These are phyloP conservation scores for Cercospora sp. DNA, from an alignment of 2,329 filamentous ascomycete genomes.

Conservation along the genomic window DNA sequence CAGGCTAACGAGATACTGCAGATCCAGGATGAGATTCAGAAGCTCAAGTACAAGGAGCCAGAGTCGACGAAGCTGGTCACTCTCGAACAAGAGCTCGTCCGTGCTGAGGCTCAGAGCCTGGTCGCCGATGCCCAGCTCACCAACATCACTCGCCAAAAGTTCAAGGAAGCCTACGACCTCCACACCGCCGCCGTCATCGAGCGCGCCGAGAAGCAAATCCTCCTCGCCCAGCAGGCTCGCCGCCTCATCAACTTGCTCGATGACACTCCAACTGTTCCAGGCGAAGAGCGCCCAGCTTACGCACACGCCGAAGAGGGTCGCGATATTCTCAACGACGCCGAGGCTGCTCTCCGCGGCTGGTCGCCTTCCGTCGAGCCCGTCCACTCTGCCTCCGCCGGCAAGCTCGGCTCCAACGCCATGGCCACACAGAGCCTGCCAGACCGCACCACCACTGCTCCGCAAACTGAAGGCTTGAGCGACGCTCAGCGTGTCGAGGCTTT, in stretches of 20 bases:
- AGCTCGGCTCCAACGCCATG: slow-evolving; percentile 53
- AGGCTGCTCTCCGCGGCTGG: slow-evolving; percentile 84
- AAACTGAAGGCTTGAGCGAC: slow-evolving; percentile 18
- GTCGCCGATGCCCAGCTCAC: slow-evolving; percentile 96
- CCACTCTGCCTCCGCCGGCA: slow-evolving; percentile 47
- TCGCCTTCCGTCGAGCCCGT: slow-evolving; percentile 58
- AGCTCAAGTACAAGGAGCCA: slow-evolving; percentile 89
- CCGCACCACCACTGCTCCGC: slow-evolving; percentile 6
- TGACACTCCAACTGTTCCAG: slow-evolving; percentile 84
- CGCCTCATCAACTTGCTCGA: slow-evolving; percentile 83
- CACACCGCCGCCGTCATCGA: slow-evolving; percentile 92
- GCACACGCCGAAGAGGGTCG: slow-evolving; percentile 66
- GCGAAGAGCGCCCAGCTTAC: slow-evolving; percentile 73
- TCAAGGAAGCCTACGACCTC: slow-evolving; percentile 89
- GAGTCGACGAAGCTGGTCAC: slow-evolving; percentile 77
- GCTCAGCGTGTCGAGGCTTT: slow-evolving; percentile 29
- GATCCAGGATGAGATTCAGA: slow-evolving; percentile 88
- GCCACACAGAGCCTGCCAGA: slow-evolving; percentile 17
- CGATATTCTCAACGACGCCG: slow-evolving; percentile 87
- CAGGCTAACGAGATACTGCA: slow-evolving; percentile 25
- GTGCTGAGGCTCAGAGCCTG: slow-evolving; percentile 91
- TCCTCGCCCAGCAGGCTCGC: slow-evolving; percentile 87
- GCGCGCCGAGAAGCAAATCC: slow-evolving; percentile 93
- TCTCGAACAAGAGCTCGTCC: slow-evolving; percentile 92
- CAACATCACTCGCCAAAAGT: slow-evolving; percentile 91